Evolutionary conservation across 2,329 filamentous ascomycete species (phyloP), one percentile per base, ranked within the genome.

Genomic region (Fusarium pseudonygamai): DNA sequence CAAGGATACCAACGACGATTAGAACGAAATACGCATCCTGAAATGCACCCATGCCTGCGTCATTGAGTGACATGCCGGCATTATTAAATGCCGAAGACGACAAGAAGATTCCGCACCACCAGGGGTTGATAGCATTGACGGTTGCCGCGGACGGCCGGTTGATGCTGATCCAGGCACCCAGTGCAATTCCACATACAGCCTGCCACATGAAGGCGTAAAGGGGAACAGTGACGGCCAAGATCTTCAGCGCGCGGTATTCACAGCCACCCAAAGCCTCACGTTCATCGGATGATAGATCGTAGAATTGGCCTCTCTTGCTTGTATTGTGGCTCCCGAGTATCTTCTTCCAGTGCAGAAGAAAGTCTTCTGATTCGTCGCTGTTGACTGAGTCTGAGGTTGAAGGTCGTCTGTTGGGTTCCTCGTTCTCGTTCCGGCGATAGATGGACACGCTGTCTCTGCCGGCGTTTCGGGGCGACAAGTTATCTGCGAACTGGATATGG

Each of bases 41-140:
- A 65, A 91, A 92, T 1, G 88, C 88, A 7, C 88, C 83, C 83
- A 93, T 91, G 76, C 92, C 92, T 45, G 87, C 86, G 78, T 93
- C 90, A 18, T 93, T 81, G 40, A 93, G 83, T 26, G 87, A 88
- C 90, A 93, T 92, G 45, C 91, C 91, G n/a, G 87, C 90, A 73
- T 93, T 93, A 80, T 92, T 92, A 80, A 93, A 93, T 0, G 91
- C 91, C 24, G 89, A 92, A 9, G 90, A 87, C 5, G 89, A 89
- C 69, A 92, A 90, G 81, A 93, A 93, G 49, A 90, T 86, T 45
- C 91, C 91, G 6, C 90, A 83, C 91, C 91, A 93, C 89, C 89
- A 92, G 39, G 91, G 88, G 65, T 90, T 88, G 60, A 91, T 85
- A 18, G 87, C 89, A 77, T 93, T 92, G 9, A 78, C 80, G 5